Base-by-base conservation (phyloP, 23 red algal genomes). In the Gracilariopsis chorda region DNA sequence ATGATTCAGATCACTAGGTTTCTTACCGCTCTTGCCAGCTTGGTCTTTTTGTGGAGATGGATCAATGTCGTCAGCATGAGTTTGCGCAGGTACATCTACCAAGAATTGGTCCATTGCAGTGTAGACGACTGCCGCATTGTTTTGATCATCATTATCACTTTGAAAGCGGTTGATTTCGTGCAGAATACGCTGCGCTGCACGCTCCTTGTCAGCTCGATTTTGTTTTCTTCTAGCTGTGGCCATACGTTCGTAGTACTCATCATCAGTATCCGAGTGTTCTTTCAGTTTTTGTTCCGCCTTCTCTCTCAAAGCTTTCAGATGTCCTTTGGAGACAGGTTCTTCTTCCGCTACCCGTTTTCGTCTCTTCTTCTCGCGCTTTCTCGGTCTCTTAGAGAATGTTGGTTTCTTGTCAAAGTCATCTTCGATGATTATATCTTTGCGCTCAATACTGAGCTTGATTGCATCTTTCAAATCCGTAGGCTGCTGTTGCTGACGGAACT, bases 71-170 rank as follows among this genome's bases (percentile, higher is more conserved):
- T 12, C 40, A n/a, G n/a, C n/a, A n/a, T n/a, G n/a, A n/a, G n/a
- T n/a, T n/a, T n/a, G n/a, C 20, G 32, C 20, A 17, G 67, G 39
- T 6, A 24, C 67, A 4, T 46, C 11, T 23, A 73, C 40, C 9
- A 73, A 77, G 46, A 89, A 64, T 42, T 77, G 51, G 14, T 89
- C 51, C 85, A 89, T 89, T 53, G 76, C 85, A 55, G 42, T 77
- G 69, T 76, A 89, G 13, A 57, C 56, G 44, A 76, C 36, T 28
- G 39, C 64, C 5, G 51, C 64, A 57, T 40, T 47, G 21, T 51
- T 41, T 14, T 89, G 36, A 48, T 77, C 20, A 43, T 70, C 85
- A 9, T 78, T 55, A 28, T 53, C 85, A 43, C 48, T 70, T 12
- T 89, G 48, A 3, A 69, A 64, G 24, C 62, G 48, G 60, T 78